phyloP scores from a whole-genome alignment of 2,329 filamentous ascomycete genomes.

The Exophiala alcalophila region DNA sequence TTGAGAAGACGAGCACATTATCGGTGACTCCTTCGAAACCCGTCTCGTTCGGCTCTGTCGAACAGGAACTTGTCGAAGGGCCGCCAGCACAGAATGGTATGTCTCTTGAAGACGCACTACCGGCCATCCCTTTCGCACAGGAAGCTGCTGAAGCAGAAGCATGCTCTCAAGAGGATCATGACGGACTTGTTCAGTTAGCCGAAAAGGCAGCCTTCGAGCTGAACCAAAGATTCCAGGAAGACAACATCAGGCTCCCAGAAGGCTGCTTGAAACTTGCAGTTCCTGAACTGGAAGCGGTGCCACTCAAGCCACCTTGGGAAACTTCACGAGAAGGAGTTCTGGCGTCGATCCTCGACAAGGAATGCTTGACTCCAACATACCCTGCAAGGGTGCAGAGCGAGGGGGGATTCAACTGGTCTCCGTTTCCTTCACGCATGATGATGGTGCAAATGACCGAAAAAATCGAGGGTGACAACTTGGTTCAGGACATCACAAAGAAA shows the following conservation, averaged over 20 bases:
- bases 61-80: background rate
- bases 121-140: background rate
- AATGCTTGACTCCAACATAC: background rate
- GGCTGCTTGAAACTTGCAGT: slow-evolving; percentile 4
- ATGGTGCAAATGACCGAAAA: slow-evolving; percentile 5
- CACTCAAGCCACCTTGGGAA: background rate
- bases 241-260: background rate
- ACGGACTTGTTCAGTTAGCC: background rate
- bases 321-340: background rate
- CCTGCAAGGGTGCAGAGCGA: background rate
- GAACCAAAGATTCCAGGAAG: background rate
- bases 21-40: background rate
- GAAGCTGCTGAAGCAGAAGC: background rate
- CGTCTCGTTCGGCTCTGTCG: no score
- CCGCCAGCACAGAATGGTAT: background rate
- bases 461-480: slow-evolving; percentile 6
- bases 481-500: background rate
- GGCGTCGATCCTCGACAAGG: background rate
- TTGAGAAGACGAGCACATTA: background rate
- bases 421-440: slow-evolving; percentile 2
- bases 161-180: background rate
- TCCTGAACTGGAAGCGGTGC: slow-evolving; percentile 1
- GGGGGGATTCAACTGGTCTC: slow-evolving; percentile 9
- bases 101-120: background rate
- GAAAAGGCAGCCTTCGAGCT: slow-evolving; percentile 3